A percentile compares a stretch with the other conserved stretches of the same genome.
Evolutionary conservation across 257 asterid genomes (phyloP).

Genomic region (Ilex aquifolium): DNA sequence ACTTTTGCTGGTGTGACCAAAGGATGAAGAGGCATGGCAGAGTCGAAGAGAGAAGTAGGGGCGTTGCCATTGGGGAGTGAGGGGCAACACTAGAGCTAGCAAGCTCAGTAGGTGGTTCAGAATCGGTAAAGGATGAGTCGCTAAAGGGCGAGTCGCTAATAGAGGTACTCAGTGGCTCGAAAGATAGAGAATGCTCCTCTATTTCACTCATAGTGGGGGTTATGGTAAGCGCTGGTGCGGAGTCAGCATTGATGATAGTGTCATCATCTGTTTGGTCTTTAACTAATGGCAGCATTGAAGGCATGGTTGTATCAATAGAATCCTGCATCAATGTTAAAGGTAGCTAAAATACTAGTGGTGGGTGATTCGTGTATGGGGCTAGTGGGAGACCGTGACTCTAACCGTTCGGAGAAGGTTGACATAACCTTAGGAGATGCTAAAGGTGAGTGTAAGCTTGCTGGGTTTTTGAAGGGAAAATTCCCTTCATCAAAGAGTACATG

Average conservation of each 20-base stretch:
- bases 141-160: background rate
- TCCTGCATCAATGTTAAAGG: background rate
- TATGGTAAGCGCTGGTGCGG: too few relatives aligned
- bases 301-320: background rate
- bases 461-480: background rate
- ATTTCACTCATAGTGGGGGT: too few relatives aligned
- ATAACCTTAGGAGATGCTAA: background rate
- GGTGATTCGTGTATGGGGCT: background rate
- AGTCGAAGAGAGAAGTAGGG: too few relatives aligned
- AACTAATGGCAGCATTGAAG: background rate
- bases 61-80: too few relatives aligned
- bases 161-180: background rate
- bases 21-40: background rate
- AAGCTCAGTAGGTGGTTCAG: too few relatives aligned
- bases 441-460: background rate
- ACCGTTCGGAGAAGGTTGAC: too few relatives aligned
- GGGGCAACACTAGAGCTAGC: too few relatives aligned
- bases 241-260: background rate
- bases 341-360: background rate
- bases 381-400: background rate
- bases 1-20: background rate
- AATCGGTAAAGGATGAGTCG: too few relatives aligned
- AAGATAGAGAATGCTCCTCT: background rate
- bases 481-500: background rate
- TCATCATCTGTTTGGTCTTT: background rate